phyloP scores from a whole-genome alignment of 805 yeast genomes.

The Scheffersomyces amazonensis region DNA sequence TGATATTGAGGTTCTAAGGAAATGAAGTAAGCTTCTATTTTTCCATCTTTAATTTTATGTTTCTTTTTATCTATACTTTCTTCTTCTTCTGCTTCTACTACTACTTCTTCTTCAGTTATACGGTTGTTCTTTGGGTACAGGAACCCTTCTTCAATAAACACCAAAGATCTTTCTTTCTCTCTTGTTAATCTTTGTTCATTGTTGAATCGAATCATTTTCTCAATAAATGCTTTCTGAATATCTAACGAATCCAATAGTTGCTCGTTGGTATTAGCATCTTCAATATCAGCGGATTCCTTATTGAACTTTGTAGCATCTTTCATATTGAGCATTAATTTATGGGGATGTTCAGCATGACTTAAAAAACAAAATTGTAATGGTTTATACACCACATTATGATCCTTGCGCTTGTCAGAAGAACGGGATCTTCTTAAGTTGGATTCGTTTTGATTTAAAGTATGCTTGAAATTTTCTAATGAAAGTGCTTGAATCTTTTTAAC shows the following conservation, averaged over 20 bases:
- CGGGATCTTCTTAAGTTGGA: background rate
- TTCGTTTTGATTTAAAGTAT: conserved; percentile 4
- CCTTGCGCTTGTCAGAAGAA: background rate
- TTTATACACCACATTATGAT: conserved; percentile 9
- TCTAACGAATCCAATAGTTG: conserved; percentile 5
- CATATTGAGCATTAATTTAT: conserved; percentile 9
- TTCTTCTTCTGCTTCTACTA: too few species aligned
- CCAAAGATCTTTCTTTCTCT: conserved; percentile 12
- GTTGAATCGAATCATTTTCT: conserved; percentile 13
- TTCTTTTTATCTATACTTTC: too few species aligned
- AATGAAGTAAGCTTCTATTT: background rate
- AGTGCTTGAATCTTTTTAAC: conserved; percentile 11
- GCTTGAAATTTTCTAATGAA: conserved; percentile 5
- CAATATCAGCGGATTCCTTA: background rate
- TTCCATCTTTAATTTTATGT: too few species aligned
- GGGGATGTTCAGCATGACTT: conserved; percentile 12
- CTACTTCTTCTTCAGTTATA: too few species aligned
- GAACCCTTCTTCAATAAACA: conserved; percentile 3
- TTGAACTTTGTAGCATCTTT: background rate
- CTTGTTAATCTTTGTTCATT: conserved; percentile 13
- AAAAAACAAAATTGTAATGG: conserved; percentile 23
- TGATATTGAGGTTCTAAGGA: background rate
- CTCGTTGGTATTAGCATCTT: conserved; percentile 1
- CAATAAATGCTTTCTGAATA: conserved; percentile 11
- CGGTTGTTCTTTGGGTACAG: background rate